Conservation (phyloP, 164 flowering plant genomes). For the Brasenia schreberi region DNA sequence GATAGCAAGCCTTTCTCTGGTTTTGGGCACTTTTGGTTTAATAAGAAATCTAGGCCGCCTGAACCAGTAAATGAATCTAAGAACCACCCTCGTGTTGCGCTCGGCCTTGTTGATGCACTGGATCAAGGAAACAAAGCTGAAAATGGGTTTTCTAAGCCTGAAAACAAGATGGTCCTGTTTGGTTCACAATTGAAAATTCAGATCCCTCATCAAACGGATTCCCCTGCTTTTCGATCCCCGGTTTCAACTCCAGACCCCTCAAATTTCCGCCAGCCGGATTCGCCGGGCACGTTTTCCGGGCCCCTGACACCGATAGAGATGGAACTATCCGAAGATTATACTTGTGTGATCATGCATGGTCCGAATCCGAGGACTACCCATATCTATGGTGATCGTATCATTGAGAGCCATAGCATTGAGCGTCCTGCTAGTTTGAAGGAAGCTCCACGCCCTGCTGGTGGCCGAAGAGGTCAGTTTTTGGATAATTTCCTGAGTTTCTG, state of each 20-base stretch:
- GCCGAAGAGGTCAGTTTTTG: constrained; percentile 19
- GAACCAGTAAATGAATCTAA: not conserved
- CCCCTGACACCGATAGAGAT: constrained; percentile 43
- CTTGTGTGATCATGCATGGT: constrained; percentile 61
- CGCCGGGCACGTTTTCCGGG: constrained; percentile 14
- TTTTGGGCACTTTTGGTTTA: constrained; percentile 31
- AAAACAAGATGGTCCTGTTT: constrained; percentile 39
- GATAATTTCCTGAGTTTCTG: constrained; percentile 63
- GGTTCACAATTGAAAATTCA: constrained; percentile 73
- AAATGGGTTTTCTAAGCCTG: constrained; percentile 20
- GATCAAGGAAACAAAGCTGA: constrained; percentile 18
- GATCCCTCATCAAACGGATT: constrained; percentile 21
- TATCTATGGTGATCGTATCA: constrained; percentile 64
- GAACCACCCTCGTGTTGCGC: constrained; percentile 21
- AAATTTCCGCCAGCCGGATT: not conserved
- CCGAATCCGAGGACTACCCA: constrained; percentile 70
- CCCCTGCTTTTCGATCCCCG: not conserved
- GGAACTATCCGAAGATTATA: constrained; percentile 79
- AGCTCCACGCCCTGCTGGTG: constrained; percentile 2
- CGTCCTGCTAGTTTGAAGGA: constrained; percentile 16
- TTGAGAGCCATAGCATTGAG: constrained; percentile 37
- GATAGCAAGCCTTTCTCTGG: constrained; percentile 44
- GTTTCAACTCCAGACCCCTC: not conserved
- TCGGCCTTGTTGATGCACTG: constrained; percentile 55
- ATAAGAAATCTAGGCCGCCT: constrained; percentile 1